Percentiles rank a stretch among this genome's conserved stretches.
Conservation (phyloP, 352 stramenopile genomes). For the Pythium coloratum region DNA sequence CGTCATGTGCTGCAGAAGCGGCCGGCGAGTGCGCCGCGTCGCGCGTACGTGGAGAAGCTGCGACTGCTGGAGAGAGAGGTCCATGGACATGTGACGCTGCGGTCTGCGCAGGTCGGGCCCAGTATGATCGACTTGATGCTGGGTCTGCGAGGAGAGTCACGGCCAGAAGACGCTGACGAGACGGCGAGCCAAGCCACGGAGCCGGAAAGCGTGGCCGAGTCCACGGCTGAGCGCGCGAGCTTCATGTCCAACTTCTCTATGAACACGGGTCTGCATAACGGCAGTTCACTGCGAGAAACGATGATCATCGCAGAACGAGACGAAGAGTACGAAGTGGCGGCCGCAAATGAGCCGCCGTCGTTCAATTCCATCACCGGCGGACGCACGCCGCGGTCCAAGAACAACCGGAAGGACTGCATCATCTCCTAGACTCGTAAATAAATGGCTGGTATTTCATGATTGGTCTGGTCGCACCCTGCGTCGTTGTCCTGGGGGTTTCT, state of each 20-base stretch:
- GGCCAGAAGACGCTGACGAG: constrained; percentile 41
- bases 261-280: constrained; percentile 45
- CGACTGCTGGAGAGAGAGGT: constrained; percentile 52
- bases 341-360: constrained; percentile 13
- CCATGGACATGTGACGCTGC: constrained; percentile 60
- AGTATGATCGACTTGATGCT: constrained; percentile 82
- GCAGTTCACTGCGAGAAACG: constrained; percentile 57
- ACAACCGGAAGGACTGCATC: constrained; percentile 36
- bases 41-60: constrained; percentile 68
- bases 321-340: constrained; percentile 34
- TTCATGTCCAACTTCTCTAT: constrained; percentile 67
- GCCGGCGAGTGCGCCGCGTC: constrained; percentile 58
- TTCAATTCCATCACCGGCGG: constrained; percentile 2
- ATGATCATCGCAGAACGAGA: constrained; percentile 70
- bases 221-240: constrained; percentile 52
- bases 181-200: constrained; percentile 49
- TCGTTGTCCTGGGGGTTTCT: background rate
- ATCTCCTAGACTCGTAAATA: constrained; percentile 21
- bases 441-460: background rate
- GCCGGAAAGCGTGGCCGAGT: constrained; percentile 29
- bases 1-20: constrained; percentile 60
- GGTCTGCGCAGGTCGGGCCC: constrained; percentile 56
- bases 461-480: background rate
- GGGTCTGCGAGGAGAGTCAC: constrained; percentile 46
- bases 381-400: constrained; percentile 13